These are phyloP conservation scores for Apiosordaria backusii DNA, from an alignment of 495 filamentous ascomycete species.

Conservation along the genomic window DNA sequence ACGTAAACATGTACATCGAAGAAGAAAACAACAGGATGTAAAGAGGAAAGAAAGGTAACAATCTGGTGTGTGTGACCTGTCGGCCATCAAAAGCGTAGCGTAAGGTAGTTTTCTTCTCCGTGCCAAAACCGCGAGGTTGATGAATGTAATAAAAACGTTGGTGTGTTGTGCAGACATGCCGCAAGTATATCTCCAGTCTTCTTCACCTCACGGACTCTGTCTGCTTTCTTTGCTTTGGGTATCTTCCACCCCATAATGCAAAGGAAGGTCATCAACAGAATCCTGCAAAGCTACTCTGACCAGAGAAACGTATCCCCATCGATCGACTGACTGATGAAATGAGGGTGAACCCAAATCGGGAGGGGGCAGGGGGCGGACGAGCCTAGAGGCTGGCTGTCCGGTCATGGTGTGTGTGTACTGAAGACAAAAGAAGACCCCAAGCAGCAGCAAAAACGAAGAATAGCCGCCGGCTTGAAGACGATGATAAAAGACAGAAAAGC, in stretches of 20 bases:
- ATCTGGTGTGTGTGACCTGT: background rate
- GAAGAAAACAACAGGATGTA: too few relatives aligned
- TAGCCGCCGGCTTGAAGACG: background rate
- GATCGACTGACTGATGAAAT: background rate
- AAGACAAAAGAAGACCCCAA: background rate
- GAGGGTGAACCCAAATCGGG: background rate
- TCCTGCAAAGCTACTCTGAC: background rate
- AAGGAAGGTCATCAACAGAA: background rate
- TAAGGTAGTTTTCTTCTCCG: background rate
- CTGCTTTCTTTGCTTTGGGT: background rate
- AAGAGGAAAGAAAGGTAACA: background rate
- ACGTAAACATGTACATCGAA: background rate
- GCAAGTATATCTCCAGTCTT: background rate
- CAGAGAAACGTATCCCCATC: background rate
- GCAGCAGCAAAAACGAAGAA: background rate
- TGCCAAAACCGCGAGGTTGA: slow-evolving; percentile 9
- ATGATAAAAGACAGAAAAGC: background rate
- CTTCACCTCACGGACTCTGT: background rate
- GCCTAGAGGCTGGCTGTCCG: background rate
- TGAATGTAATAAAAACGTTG: background rate
- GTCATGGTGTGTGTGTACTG: background rate
- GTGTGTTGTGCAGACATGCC: background rate
- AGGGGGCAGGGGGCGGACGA: background rate
- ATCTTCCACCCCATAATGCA: background rate
- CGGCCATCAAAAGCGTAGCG: background rate